Evolutionary conservation across 805 yeast species (phyloP).

Genomic region (Wickerhamiella spandovensis): DNA sequence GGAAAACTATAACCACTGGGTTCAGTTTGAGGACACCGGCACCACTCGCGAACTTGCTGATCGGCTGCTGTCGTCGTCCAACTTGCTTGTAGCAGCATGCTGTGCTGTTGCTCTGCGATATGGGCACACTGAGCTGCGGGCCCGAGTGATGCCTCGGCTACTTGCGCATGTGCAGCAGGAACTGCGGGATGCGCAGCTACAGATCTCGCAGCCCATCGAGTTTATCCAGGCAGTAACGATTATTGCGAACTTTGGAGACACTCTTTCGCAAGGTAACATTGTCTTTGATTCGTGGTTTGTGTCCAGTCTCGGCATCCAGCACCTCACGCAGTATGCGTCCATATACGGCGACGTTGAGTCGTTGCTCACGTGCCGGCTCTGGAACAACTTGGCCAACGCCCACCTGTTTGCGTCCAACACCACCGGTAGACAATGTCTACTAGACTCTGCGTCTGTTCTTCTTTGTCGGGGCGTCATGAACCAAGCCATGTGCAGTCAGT

Average conservation of each 20-base stretch:
- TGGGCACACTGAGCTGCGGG: conserved; percentile 29
- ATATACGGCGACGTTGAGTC: conserved; percentile 25
- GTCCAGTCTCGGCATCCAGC: conserved; percentile 51
- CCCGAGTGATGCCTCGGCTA: conserved; percentile 32
- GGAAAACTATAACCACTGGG: conserved; percentile 65
- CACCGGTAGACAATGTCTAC: conserved; percentile 49
- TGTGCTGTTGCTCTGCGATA: conserved; percentile 52
- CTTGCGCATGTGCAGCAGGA: conserved; percentile 38
- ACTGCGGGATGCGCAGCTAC: conserved; percentile 32
- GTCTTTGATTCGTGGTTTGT: conserved; percentile 58
- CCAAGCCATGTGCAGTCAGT: conserved; percentile 50
- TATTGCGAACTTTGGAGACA: conserved; percentile 49
- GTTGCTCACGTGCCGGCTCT: conserved; percentile 33
- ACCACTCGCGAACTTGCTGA: conserved; percentile 37
- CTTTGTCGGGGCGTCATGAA: conserved; percentile 46
- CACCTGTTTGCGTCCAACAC: conserved; percentile 55
- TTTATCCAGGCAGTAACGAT: conserved; percentile 57
- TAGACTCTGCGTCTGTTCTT: conserved; percentile 47
- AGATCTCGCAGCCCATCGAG: conserved; percentile 37
- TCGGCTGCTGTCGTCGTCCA: conserved; percentile 35
- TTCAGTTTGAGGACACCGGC: conserved; percentile 46
- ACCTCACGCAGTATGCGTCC: conserved; percentile 25
- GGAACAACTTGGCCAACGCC: conserved; percentile 58
- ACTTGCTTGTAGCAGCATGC: conserved; percentile 52
- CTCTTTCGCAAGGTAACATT: conserved; percentile 40